Base-by-base conservation (phyloP, 192 early-diverging fungal genomes). In the Backusella macrospora region DNA sequence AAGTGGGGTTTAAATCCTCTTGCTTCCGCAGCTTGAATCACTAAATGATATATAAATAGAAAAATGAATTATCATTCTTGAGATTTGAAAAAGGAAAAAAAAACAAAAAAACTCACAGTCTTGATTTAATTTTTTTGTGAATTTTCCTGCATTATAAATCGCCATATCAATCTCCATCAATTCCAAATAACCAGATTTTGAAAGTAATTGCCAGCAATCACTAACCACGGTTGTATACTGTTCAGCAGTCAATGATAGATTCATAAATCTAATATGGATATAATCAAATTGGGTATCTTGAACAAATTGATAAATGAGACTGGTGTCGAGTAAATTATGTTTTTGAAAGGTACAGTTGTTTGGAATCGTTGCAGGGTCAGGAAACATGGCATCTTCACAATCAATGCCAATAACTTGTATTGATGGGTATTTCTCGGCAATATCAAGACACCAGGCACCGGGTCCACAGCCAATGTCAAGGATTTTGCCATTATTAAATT, bases 121-220 rank as follows among this genome's bases (percentile, higher is more conserved):
- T 59, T 65, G 59, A 37, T 76, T 76, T 4, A 71, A 45, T 16
- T 63, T 40, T 34, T 64, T 38, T 12, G 62, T 71, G 18, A 59
- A 49, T 21, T 69, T 43, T 6, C 75, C 75, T 4, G 75, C 18
- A 26, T 43, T 65, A 64, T 78, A 45, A 15, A 70, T 73, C 23
- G 42, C 40, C 73, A 78, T 62, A 44, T 75, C 77, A 62, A 70
- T 75, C 43, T 78, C 80, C 63, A 81, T 65, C 21, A 81, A 45
- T 62, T 81, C 80, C 14, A 81, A 21, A 26, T 65, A 78, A 2
- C 80, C 80, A 13, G 73, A 73, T 5, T 52, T 52, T 39, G 75
- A 75, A 3, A 78, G 75, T 8, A 78, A 73, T 69, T 71, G 67
- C 45, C 75, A 40, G 45, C 71, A 73, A 49, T 82, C 76, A 4